These are phyloP conservation scores for Ochetophila trinervis DNA, from an alignment of 306 rosid species.

Conservation along the genomic window DNA sequence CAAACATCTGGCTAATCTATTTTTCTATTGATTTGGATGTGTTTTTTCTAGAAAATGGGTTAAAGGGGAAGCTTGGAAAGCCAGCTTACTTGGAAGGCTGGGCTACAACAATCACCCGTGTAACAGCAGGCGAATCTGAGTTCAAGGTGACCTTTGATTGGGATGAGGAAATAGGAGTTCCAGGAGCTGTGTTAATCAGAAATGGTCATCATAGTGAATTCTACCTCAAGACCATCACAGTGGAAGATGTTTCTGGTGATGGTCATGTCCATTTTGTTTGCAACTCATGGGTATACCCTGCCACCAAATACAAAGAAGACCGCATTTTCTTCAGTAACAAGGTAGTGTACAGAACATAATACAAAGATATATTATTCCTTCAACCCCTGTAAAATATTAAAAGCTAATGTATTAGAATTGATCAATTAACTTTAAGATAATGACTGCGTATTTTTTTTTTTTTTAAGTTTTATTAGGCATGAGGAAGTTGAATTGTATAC, in stretches of 20 bases:
- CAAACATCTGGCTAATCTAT: neutral
- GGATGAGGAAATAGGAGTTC: slow-evolving; percentile 56
- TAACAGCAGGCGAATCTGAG: slow-evolving; percentile 46
- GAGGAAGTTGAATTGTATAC: neutral
- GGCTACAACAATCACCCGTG: slow-evolving; percentile 37
- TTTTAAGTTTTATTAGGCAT: too few species aligned
- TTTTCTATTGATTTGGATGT: neutral
- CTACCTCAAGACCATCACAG: slow-evolving; percentile 55
- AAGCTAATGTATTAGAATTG: too few species aligned
- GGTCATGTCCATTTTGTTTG: slow-evolving; percentile 62
- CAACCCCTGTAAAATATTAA: too few species aligned
- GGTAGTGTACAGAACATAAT: slow-evolving; percentile 30
- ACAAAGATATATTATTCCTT: too few species aligned
- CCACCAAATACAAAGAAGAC: slow-evolving; percentile 45
- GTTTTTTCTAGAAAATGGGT: slow-evolving; percentile 40
- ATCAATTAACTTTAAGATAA: neutral
- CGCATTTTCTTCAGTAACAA: slow-evolving; percentile 78
- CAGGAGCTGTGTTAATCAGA: slow-evolving; percentile 65
- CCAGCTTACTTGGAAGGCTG: slow-evolving; percentile 57
- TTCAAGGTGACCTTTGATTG: slow-evolving; percentile 57
- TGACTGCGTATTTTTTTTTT: neutral
- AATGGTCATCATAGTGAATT: slow-evolving; percentile 69
- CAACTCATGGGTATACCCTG: slow-evolving; percentile 85
- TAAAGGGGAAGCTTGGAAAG: slow-evolving; percentile 54
- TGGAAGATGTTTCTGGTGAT: slow-evolving; percentile 61